These are phyloP conservation scores for Fusarium praegraminearum DNA, from an alignment of 2,329 filamentous ascomycete genomes.

Conservation along the genomic window DNA sequence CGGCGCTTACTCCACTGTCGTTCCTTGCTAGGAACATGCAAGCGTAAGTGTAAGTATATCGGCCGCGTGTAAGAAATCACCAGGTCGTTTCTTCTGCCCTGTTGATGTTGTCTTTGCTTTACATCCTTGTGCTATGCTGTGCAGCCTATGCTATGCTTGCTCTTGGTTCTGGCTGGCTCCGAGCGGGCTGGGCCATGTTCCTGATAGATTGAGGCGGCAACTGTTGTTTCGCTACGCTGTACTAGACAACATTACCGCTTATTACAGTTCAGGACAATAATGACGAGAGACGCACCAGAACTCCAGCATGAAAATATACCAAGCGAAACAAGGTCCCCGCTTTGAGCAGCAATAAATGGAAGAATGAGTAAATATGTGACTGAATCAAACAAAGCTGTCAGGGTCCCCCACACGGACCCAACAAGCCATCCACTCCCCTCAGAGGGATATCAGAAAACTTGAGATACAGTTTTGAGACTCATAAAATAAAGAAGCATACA, in stretches of 20 bases:
- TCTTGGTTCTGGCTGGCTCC: slow-evolving; percentile 33
- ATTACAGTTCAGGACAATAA: slow-evolving; percentile 16
- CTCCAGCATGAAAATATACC: slow-evolving; percentile 7
- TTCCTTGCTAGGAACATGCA: slow-evolving; percentile 47
- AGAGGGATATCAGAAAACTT: not conserved
- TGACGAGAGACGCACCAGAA: slow-evolving; percentile 11
- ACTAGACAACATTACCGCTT: slow-evolving; percentile 21
- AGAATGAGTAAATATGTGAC: not conserved
- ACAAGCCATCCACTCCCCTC: slow-evolving; percentile 21
- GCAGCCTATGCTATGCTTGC: slow-evolving; percentile 21
- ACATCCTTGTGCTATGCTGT: slow-evolving; percentile 20
- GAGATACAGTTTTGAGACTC: not conserved
- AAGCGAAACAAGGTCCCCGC: slow-evolving; percentile 18
- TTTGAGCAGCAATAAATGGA: slow-evolving; percentile 4
- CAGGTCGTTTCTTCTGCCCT: slow-evolving; percentile 16
- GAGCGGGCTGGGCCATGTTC: slow-evolving; percentile 21
- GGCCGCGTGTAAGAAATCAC: slow-evolving; percentile 37
- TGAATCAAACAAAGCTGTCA: slow-evolving; percentile 18
- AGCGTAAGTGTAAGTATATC: slow-evolving; percentile 29
- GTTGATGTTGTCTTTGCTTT: slow-evolving; percentile 18
- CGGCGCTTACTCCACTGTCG: slow-evolving; percentile 39
- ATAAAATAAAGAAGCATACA: not conserved
- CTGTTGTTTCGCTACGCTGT: slow-evolving; percentile 17
- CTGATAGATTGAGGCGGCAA: slow-evolving; percentile 41
- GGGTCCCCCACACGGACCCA: slow-evolving; percentile 28